phyloP scores from a whole-genome alignment of 1,284 basidiomycete species.

The Pisolithus thermaeus region DNA sequence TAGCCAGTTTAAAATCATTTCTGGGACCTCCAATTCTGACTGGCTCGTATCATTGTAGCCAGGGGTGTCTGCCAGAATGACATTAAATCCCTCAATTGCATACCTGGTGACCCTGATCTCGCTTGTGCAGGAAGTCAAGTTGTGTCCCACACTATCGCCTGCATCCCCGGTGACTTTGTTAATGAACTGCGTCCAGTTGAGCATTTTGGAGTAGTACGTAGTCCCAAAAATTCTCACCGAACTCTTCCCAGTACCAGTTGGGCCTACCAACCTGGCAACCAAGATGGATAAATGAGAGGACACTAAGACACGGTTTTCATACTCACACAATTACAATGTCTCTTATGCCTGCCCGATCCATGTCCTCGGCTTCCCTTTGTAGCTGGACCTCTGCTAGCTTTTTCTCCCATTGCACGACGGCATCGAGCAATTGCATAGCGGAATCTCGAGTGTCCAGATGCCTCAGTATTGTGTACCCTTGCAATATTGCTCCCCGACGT shows the following conservation, averaged over 20 bases:
- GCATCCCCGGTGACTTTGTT: background rate
- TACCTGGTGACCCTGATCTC: background rate
- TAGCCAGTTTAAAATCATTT: background rate
- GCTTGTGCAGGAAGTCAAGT: background rate
- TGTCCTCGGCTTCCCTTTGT: background rate
- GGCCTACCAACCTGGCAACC: background rate
- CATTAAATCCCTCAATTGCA: background rate
- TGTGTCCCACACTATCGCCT: background rate
- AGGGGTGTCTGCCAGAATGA: background rate
- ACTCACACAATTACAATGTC: background rate
- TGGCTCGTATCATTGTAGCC: background rate
- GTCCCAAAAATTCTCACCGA: background rate
- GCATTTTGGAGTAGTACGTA: background rate
- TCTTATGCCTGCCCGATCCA: background rate
- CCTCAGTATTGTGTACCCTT: slow-evolving; percentile 2
- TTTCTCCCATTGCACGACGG: background rate
- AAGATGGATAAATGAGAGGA: background rate
- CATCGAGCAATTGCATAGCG: slow-evolving; percentile 5
- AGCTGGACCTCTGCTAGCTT: background rate
- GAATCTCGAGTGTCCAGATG: slow-evolving; percentile 9
- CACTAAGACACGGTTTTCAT: background rate
- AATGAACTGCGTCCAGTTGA: background rate
- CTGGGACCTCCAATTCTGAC: background rate
- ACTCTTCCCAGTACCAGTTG: background rate
- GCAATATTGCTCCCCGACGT: slow-evolving; percentile 4